These are phyloP conservation scores for Coemansia sp. DNA, from an alignment of 192 early-diverging fungal genomes.

Conservation along the genomic window DNA sequence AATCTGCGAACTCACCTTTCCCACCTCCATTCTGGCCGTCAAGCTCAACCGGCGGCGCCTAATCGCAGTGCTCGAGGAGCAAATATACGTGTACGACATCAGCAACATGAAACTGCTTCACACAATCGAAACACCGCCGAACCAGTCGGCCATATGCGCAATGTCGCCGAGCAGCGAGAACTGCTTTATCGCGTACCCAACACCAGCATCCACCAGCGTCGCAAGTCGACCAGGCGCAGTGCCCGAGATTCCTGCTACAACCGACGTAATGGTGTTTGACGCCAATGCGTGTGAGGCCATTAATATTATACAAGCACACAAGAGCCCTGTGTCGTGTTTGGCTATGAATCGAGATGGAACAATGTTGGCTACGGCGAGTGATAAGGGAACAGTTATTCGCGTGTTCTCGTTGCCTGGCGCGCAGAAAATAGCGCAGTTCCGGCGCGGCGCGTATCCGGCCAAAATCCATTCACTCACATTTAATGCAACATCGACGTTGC, in stretches of 20 bases:
- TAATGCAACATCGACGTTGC: slow-evolving; percentile 55
- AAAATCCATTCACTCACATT: slow-evolving; percentile 92
- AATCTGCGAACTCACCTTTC: slow-evolving; percentile 96
- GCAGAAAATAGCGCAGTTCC: slow-evolving; percentile 87
- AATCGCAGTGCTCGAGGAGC: slow-evolving; percentile 92
- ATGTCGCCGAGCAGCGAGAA: slow-evolving; percentile 92
- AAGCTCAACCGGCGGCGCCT: slow-evolving; percentile 94
- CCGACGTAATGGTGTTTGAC: slow-evolving; percentile 85
- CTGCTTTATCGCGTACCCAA: slow-evolving; percentile 94
- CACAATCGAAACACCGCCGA: slow-evolving; percentile 93
- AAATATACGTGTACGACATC: slow-evolving; percentile 96
- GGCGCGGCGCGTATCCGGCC: slow-evolving; percentile 89
- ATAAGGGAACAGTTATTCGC: slow-evolving; percentile 98
- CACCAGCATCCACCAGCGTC: slow-evolving; percentile 64
- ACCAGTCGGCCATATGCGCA: slow-evolving; percentile 84
- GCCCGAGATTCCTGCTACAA: slow-evolving; percentile 53
- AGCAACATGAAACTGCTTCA: slow-evolving; percentile 97
- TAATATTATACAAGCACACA: slow-evolving; percentile 95
- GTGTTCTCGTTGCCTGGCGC: slow-evolving; percentile 89
- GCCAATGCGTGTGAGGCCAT: slow-evolving; percentile 83
- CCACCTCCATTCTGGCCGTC: slow-evolving; percentile 88
- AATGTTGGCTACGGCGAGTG: slow-evolving; percentile 90
- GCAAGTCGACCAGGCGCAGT: slow-evolving; percentile 39
- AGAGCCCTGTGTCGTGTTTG: slow-evolving; percentile 82
- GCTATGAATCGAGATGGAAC: slow-evolving; percentile 91